These are phyloP conservation scores for Acrocalymma vagum DNA, from an alignment of 2,329 filamentous ascomycete genomes.

Conservation along the genomic window DNA sequence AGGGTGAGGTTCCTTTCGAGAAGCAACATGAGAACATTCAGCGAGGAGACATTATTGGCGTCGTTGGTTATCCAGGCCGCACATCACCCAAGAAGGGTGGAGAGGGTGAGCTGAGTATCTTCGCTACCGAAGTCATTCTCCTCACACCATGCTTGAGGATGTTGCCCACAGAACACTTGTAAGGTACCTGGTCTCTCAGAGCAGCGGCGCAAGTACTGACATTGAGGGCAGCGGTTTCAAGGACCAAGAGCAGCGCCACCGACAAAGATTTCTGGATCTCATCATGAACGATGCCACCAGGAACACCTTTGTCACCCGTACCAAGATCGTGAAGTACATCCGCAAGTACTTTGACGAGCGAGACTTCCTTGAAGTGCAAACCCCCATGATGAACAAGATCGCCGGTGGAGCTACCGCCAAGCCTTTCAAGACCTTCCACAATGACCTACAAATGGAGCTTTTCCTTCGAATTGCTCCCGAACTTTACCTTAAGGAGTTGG, in stretches of 20 bases:
- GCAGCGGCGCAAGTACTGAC: slow-evolving; percentile 5
- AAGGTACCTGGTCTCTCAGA: slow-evolving; percentile 60
- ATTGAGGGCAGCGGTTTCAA: slow-evolving; percentile 79
- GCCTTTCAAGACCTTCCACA: slow-evolving; percentile 95
- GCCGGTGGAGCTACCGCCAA: slow-evolving; percentile 95
- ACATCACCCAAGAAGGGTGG: slow-evolving; percentile 90
- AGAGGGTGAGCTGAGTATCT: slow-evolving; percentile 92
- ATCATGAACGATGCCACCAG: slow-evolving; percentile 94
- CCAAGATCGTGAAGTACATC: slow-evolving; percentile 89
- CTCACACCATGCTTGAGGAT: slow-evolving; percentile 91
- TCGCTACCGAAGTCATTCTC: slow-evolving; percentile 84
- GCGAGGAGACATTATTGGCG: slow-evolving; percentile 91
- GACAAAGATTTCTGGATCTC: slow-evolving; percentile 92
- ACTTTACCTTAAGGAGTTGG: slow-evolving; percentile 93
- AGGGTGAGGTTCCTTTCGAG: slow-evolving; percentile 75
- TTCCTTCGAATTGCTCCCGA: slow-evolving; percentile 96
- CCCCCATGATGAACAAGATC: slow-evolving; percentile 93
- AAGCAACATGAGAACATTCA: slow-evolving; percentile 89
- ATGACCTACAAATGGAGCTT: slow-evolving; percentile 93
- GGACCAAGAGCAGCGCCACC: slow-evolving; percentile 91
- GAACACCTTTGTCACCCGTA: slow-evolving; percentile 82
- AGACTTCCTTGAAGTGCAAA: slow-evolving; percentile 94
- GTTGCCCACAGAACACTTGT: slow-evolving; percentile 71
- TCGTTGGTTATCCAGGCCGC: slow-evolving; percentile 82
- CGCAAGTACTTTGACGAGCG: slow-evolving; percentile 86